Percentiles rank a stretch among this genome's conserved stretches.
phyloP scores from a whole-genome alignment of 2,329 filamentous ascomycete genomes.

The Coniochaeta sp. region DNA sequence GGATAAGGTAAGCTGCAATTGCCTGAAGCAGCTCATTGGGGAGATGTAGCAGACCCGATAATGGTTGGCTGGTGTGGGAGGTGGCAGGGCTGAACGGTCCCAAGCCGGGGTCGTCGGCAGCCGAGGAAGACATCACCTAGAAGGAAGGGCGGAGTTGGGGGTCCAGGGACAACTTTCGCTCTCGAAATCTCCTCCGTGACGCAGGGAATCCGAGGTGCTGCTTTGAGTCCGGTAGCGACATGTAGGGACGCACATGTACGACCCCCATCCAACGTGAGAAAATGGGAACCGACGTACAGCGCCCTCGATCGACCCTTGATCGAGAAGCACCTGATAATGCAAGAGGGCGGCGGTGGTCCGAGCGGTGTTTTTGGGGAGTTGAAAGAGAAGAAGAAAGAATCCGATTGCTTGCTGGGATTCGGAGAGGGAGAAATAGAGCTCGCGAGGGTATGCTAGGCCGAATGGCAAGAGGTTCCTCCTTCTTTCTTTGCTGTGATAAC shows the following conservation, averaged over 20 bases:
- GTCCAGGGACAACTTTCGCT: neutral
- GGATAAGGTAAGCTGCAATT: conserved; percentile 16
- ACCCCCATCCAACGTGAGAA: neutral
- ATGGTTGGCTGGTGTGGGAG: neutral
- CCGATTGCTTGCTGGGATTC: neutral
- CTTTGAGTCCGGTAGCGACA: neutral
- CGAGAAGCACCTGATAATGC: neutral
- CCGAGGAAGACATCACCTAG: neutral
- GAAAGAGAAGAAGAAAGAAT: neutral
- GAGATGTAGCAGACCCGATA: conserved; percentile 6
- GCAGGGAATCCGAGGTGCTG: neutral
- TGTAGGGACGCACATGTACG: neutral
- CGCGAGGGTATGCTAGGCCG: neutral
- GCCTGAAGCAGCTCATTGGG: conserved; percentile 17
- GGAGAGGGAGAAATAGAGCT: neutral
- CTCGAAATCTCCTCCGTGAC: neutral
- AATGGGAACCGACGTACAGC: neutral
- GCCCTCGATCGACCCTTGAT: neutral
- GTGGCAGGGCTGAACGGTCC: neutral
- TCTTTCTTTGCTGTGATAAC: neutral
- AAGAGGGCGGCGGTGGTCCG: neutral
- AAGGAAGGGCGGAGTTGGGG: neutral
- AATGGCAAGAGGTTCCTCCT: neutral
- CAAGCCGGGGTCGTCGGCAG: neutral
- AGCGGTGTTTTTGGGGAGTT: neutral